phyloP scores from a whole-genome alignment of 441 rosid genomes.

The Eutrema salsugineum region DNA sequence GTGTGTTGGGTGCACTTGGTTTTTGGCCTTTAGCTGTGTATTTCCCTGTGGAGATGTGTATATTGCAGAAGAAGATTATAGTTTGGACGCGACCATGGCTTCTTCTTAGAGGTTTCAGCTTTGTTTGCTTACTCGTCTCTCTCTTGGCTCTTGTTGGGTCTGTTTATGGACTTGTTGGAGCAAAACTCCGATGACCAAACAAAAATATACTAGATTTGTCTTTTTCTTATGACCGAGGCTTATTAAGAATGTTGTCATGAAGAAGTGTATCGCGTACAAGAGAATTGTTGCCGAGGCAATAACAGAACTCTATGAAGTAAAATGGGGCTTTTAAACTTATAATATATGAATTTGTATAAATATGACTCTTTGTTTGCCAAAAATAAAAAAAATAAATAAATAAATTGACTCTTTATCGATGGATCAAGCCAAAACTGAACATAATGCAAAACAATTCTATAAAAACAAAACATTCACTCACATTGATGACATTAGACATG shows the following conservation, averaged over 20 bases:
- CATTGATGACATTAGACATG: too few species aligned
- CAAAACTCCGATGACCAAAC: slow-evolving; percentile 33
- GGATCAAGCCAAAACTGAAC: too few species aligned
- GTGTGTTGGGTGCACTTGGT: slow-evolving; percentile 65
- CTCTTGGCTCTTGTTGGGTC: slow-evolving; percentile 59
- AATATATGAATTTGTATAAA: too few species aligned
- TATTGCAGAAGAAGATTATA: slow-evolving; percentile 56
- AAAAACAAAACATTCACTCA: too few species aligned
- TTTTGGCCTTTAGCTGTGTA: slow-evolving; percentile 82
- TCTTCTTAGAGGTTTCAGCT: slow-evolving; percentile 58
- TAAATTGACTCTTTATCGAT: too few species aligned
- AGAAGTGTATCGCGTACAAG: slow-evolving; percentile 25
- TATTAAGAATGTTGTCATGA: slow-evolving; percentile 25
- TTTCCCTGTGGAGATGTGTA: slow-evolving; percentile 84
- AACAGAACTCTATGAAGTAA: too few species aligned
- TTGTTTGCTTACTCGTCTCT: slow-evolving; percentile 46
- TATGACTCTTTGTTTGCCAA: too few species aligned
- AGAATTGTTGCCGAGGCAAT: too few species aligned
- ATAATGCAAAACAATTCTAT: too few species aligned
- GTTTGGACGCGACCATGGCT: slow-evolving; percentile 72
- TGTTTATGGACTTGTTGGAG: slow-evolving; percentile 46
- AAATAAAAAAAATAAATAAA: too few species aligned
- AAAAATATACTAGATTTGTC: not conserved
- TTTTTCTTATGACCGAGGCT: too few species aligned
- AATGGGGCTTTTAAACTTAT: too few species aligned